Percentiles rank a stretch among this genome's conserved stretches.
Evolutionary conservation across 306 rosid species (phyloP).

Genomic region (Glycine soja): DNA sequence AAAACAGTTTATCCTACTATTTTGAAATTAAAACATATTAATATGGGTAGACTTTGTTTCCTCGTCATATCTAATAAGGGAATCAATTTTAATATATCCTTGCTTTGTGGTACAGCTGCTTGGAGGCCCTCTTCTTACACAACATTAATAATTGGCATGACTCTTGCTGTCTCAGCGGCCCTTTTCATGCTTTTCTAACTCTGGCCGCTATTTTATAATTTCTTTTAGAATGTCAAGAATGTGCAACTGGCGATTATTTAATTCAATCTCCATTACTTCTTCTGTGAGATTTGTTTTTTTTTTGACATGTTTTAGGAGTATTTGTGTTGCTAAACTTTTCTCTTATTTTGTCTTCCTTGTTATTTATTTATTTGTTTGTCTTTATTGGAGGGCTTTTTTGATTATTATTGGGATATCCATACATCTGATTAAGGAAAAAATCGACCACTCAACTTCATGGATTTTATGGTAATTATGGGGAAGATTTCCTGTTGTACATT

Average conservation of each 20-base stretch:
- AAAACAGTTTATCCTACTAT: background rate
- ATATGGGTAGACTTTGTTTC: too few species aligned
- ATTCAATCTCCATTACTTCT: constrained; percentile 37
- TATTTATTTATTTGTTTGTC: background rate
- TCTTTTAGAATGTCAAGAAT: constrained; percentile 7
- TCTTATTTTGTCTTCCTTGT: background rate
- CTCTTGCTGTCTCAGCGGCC: constrained; percentile 29
- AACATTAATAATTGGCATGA: constrained; percentile 29
- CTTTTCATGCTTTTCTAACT: constrained; percentile 40
- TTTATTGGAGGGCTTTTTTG: background rate
- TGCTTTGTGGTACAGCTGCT: constrained; percentile 48
- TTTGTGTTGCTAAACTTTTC: background rate
- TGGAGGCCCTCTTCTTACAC: constrained; percentile 37
- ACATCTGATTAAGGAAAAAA: too few species aligned
- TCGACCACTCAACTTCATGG: too few species aligned
- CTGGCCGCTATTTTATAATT: background rate
- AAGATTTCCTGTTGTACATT: too few species aligned
- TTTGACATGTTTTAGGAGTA: constrained; percentile 1
- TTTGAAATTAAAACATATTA: background rate
- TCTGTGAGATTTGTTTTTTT: constrained; percentile 30
- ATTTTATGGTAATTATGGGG: too few species aligned
- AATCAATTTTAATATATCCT: constrained; percentile 21
- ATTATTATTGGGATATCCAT: background rate
- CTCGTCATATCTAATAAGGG: constrained; percentile 10
- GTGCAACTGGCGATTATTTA: constrained; percentile 13